Conservation (phyloP, 148 eudicot genomes). For the Silene uniflora region DNA sequence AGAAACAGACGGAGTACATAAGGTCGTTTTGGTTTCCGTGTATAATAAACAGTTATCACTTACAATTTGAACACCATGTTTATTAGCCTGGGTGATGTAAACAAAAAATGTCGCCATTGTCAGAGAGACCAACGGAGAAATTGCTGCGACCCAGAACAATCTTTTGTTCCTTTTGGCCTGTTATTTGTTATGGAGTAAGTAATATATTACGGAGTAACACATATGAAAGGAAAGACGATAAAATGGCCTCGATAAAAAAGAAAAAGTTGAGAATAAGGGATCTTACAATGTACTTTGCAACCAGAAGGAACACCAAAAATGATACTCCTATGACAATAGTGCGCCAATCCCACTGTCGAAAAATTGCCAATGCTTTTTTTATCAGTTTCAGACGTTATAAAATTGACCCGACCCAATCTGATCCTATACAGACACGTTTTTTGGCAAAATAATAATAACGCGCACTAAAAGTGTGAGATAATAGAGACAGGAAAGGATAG, state of each 20-base stretch:
- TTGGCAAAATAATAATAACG: no score
- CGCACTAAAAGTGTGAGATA: no score
- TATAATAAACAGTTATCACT: not conserved
- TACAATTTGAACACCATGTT: constrained; percentile 55
- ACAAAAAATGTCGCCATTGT: constrained; percentile 47
- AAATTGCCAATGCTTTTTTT: not conserved
- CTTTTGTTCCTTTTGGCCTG: constrained; percentile 56
- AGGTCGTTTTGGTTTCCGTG: not conserved
- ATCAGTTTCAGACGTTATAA: not conserved
- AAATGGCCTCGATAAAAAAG: not conserved
- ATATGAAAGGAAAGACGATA: not conserved
- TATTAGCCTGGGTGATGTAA: constrained; percentile 48
- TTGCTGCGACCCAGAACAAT: constrained; percentile 56
- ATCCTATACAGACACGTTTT: no score
- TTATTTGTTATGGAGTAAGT: no score
- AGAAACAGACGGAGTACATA: not conserved
- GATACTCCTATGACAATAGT: constrained; percentile 62
- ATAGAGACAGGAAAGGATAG: no score
- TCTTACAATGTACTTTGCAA: constrained; percentile 68
- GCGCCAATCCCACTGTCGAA: constrained; percentile 76
- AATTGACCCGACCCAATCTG: no score
- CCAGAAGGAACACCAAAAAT: constrained; percentile 59
- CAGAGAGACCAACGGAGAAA: constrained; percentile 48
- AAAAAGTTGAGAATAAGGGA: not conserved
- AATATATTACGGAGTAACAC: constrained; percentile 18